Evolutionary conservation across 805 yeast genomes (phyloP).

Genomic region (Zygoascus bituminiphila): DNA sequence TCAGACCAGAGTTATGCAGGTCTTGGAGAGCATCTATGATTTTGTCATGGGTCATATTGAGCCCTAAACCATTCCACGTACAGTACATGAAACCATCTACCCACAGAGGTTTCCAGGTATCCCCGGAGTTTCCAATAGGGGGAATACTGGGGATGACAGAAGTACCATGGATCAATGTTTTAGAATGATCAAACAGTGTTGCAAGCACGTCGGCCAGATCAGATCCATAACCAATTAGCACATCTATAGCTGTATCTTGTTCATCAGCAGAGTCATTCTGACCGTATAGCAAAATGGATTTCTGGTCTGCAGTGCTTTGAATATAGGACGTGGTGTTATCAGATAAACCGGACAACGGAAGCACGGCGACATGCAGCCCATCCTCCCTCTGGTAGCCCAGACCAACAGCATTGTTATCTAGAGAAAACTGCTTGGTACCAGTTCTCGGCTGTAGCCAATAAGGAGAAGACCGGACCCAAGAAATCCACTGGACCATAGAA

Average conservation of each 20-base stretch:
- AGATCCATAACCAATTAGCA: slow-evolving; percentile 15
- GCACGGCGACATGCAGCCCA: slow-evolving; percentile 19
- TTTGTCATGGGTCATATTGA: slow-evolving; percentile 17
- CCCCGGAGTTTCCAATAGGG: neutral
- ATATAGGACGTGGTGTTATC: slow-evolving; percentile 12
- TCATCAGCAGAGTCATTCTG: slow-evolving; percentile 11
- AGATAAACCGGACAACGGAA: slow-evolving; percentile 19
- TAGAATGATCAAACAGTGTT: slow-evolving; percentile 11
- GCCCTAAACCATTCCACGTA: slow-evolving; percentile 28
- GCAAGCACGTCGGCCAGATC: slow-evolving; percentile 14
- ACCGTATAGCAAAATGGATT: slow-evolving; percentile 1
- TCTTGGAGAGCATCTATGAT: slow-evolving; percentile 19
- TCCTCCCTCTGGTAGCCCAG: slow-evolving; percentile 13
- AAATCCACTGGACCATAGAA: slow-evolving; percentile 1
- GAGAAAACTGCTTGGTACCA: neutral
- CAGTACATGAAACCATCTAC: slow-evolving; percentile 25
- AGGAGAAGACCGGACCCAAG: neutral
- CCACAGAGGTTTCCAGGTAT: slow-evolving; percentile 16
- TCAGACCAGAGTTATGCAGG: slow-evolving; percentile 18
- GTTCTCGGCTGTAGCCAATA: slow-evolving; percentile 9
- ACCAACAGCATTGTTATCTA: slow-evolving; percentile 8
- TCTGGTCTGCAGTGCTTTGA: slow-evolving; percentile 6
- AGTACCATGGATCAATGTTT: neutral
- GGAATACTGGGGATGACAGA: neutral
- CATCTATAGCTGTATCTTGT: slow-evolving; percentile 9